Percentiles rank a stretch among this genome's conserved stretches.
Evolutionary conservation across 129 eudicot species (phyloP).

Genomic region (Tagetes patula): DNA sequence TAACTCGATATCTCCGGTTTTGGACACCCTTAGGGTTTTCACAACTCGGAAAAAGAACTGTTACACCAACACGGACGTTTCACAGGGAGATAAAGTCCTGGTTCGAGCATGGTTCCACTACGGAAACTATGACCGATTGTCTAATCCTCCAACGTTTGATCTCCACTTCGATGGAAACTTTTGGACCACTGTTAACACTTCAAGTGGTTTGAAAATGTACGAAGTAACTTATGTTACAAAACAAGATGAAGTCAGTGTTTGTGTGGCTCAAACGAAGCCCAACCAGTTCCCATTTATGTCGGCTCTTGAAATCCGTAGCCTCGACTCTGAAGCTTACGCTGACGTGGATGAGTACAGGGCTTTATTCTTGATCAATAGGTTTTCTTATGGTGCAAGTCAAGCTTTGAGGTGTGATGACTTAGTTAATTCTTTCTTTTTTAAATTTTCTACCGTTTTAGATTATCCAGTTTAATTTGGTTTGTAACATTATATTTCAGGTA

Average conservation of each 20-base stretch:
- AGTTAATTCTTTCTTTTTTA: not conserved
- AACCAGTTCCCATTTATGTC: slow-evolving; percentile 37
- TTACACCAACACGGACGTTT: slow-evolving; percentile 10
- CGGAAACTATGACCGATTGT: slow-evolving; percentile 39
- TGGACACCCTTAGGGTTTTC: slow-evolving; percentile 35
- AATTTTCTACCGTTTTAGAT: not conserved
- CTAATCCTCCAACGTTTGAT: slow-evolving; percentile 37
- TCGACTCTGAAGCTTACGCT: slow-evolving; percentile 20
- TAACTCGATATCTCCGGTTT: slow-evolving; percentile 5
- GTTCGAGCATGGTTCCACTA: slow-evolving; percentile 36
- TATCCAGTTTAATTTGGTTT: not conserved
- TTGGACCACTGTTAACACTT: slow-evolving; percentile 29
- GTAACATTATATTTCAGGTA: slow-evolving; percentile 14
- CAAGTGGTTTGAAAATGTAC: not conserved
- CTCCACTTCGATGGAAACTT: slow-evolving; percentile 43
- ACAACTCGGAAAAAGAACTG: slow-evolving; percentile 30
- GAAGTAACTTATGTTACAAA: slow-evolving; percentile 38
- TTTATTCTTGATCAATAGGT: slow-evolving; percentile 25
- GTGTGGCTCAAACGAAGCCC: slow-evolving; percentile 38
- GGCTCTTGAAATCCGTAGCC: slow-evolving; percentile 34
- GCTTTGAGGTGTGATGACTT: slow-evolving; percentile 23
- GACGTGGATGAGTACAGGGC: slow-evolving; percentile 23
- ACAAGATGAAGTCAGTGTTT: slow-evolving; percentile 27
- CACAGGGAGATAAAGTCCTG: slow-evolving; percentile 23
- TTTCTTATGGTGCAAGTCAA: slow-evolving; percentile 32